These are phyloP conservation scores for Oryza australiensis DNA, from an alignment of 176 grass and related monocot genomes.

Conservation along the genomic window DNA sequence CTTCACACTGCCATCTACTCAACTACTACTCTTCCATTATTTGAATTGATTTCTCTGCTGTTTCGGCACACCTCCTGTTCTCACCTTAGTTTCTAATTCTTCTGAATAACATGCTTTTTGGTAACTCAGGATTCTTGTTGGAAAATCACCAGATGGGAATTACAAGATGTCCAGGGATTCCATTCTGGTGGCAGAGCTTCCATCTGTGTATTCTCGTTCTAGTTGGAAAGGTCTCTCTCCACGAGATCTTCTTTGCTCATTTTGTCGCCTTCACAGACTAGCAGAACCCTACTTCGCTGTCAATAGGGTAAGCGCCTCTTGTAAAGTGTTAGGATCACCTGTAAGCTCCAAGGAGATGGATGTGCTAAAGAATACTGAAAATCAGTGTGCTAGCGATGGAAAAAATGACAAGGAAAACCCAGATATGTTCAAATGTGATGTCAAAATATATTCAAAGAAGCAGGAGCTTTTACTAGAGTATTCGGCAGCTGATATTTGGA, in stretches of 20 bases:
- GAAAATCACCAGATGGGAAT: conserved; percentile 76
- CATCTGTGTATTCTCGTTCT: conserved; percentile 61
- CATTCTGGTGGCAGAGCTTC: conserved; percentile 77
- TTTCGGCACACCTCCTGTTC: conserved; percentile 9
- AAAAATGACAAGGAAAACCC: conserved; percentile 41
- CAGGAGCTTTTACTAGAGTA: conserved; percentile 65
- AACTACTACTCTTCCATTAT: neutral
- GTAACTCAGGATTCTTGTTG: conserved; percentile 64
- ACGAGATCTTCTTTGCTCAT: conserved; percentile 69
- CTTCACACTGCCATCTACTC: neutral
- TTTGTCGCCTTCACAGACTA: conserved; percentile 80
- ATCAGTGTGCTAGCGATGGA: conserved; percentile 33
- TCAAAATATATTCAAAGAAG: conserved; percentile 69
- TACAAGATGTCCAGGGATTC: conserved; percentile 83
- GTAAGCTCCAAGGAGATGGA: conserved; percentile 17
- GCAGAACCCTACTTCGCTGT: conserved; percentile 60
- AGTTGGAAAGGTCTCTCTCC: conserved; percentile 76
- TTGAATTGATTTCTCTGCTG: neutral
- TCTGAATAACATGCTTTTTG: conserved; percentile 42
- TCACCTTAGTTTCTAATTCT: conserved; percentile 31
- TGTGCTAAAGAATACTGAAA: conserved; percentile 12
- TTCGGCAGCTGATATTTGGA: conserved; percentile 58
- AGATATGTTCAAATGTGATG: conserved; percentile 50
- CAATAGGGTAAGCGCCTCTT: conserved; percentile 29
- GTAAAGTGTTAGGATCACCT: conserved; percentile 37